phyloP scores from a whole-genome alignment of 306 rosid species.

The Clitoria ternatea region DNA sequence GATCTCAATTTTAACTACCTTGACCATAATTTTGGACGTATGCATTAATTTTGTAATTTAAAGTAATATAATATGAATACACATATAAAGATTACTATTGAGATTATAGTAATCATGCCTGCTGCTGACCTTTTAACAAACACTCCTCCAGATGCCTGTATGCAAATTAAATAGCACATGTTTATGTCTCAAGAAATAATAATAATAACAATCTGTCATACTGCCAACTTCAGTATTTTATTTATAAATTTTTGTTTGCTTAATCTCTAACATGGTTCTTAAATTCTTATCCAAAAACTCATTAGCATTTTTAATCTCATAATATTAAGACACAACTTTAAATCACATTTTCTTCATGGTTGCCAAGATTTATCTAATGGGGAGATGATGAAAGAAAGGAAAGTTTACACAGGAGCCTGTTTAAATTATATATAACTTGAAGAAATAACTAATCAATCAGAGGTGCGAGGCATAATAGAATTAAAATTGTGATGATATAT shows the following conservation, averaged over 20 bases:
- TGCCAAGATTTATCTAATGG: neutral
- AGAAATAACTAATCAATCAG: neutral
- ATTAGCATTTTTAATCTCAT: neutral
- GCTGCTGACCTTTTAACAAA: slow-evolving; percentile 88
- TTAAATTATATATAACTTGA: neutral
- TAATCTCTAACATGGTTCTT: neutral
- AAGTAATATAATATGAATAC: no score
- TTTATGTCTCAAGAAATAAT: neutral
- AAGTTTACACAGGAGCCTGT: neutral
- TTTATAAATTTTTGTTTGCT: neutral
- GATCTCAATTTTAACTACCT: no score
- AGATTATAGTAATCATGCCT: slow-evolving; percentile 98
- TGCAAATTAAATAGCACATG: slow-evolving; percentile 8
- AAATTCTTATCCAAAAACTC: neutral
- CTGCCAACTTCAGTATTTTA: neutral
- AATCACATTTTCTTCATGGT: neutral
- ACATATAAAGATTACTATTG: no score
- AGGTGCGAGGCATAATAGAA: neutral
- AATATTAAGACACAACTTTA: neutral
- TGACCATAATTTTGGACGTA: no score
- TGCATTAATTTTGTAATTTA: no score
- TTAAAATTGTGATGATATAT: neutral
- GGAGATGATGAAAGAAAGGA: neutral
- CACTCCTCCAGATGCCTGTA: slow-evolving; percentile 63
- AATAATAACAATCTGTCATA: no score